Conservation (phyloP, 768 basidiomycete species). For the Rhodosporidiobolus odoratus region DNA sequence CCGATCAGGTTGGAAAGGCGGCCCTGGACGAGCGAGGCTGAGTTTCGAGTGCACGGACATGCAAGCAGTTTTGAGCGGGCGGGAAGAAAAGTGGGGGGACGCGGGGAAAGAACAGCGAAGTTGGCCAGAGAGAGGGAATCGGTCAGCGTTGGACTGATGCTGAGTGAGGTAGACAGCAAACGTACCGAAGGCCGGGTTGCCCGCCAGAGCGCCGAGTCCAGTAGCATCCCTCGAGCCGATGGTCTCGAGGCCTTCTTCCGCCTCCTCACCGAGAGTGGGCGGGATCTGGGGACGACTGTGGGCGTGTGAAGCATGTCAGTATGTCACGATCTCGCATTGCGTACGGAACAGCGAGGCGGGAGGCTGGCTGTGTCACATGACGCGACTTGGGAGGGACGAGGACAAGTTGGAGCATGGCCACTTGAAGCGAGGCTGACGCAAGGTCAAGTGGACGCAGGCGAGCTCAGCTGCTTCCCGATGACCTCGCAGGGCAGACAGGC, state of each 20-base stretch:
- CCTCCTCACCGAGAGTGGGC: conserved; percentile 40
- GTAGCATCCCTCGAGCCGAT: conserved; percentile 36
- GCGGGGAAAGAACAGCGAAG: neutral
- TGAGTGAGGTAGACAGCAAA: neutral
- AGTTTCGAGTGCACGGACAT: no score
- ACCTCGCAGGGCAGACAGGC: no score
- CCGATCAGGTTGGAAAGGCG: conserved; percentile 80
- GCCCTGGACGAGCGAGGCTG: conserved; percentile 71
- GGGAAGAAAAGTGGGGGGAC: neutral
- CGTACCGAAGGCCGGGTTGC: conserved; percentile 41
- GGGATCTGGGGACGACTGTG: conserved; percentile 41
- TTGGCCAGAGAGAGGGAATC: neutral
- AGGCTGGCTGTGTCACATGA: neutral
- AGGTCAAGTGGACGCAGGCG: no score
- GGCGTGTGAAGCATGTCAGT: neutral
- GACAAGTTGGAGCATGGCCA: no score
- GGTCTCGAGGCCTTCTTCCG: conserved; percentile 41
- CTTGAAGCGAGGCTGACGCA: no score
- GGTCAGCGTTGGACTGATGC: neutral
- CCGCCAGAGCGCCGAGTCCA: conserved; percentile 37
- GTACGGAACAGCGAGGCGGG: neutral
- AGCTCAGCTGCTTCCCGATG: no score
- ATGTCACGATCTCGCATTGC: neutral
- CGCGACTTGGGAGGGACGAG: no score
- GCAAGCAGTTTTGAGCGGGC: conserved; percentile 49